phyloP scores from a whole-genome alignment of 345 rosid species.

The Melastoma malabathricum region DNA sequence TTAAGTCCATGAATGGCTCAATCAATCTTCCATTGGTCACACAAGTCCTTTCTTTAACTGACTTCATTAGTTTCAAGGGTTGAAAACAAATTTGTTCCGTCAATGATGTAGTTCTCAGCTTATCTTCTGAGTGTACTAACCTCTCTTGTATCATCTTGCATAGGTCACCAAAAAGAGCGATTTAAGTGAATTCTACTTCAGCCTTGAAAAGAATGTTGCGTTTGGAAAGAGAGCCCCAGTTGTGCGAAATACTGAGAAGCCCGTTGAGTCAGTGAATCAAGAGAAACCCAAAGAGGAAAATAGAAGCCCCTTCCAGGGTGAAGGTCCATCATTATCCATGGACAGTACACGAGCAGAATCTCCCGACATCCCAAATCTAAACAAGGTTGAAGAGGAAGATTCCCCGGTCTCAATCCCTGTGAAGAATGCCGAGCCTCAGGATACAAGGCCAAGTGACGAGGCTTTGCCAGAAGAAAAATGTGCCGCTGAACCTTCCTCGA shows the following conservation, averaged over 20 bases:
- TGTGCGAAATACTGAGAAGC: constrained; percentile 27
- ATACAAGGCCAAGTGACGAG: constrained; percentile 15
- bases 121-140: neutral
- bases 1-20: no score
- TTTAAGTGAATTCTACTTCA: constrained; percentile 75
- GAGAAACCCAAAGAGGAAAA: constrained; percentile 22
- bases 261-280: constrained; percentile 21
- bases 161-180: constrained; percentile 87
- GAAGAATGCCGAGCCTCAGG: constrained; percentile 19
- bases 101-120: neutral
- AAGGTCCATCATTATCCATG: constrained; percentile 10
- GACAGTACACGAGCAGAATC: constrained; percentile 11
- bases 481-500: constrained; percentile 18
- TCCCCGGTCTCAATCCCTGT: constrained; percentile 10
- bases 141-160: neutral
- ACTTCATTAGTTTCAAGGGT: no score
- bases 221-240: constrained; percentile 42
- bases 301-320: constrained; percentile 9
- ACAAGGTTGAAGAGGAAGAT: constrained; percentile 8
- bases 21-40: no score
- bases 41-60: no score
- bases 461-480: constrained; percentile 13
- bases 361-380: constrained; percentile 13
- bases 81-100: no score
- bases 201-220: constrained; percentile 68